A percentile compares a stretch with the other conserved stretches of the same genome.
phyloP scores from a whole-genome alignment of 208 protist species.

The Acanthamoeba castellanii region DNA sequence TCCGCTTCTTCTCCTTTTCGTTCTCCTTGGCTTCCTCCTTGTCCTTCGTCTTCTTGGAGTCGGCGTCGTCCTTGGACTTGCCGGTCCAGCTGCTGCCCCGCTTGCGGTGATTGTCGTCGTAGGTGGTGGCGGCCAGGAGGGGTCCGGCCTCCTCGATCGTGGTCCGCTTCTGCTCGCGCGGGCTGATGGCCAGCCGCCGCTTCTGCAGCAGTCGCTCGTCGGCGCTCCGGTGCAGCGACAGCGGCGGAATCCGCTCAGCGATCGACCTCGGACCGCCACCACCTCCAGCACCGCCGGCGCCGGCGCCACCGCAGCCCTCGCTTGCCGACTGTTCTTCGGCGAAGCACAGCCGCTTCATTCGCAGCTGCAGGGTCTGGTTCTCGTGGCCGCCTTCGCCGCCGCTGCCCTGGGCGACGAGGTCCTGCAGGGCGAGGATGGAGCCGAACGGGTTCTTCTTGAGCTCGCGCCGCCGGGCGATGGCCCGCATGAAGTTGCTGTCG shows the following conservation, averaged over 20 bases:
- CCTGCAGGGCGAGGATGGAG: background rate
- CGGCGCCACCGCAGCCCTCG: background rate
- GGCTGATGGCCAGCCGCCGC: background rate
- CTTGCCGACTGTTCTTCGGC: background rate
- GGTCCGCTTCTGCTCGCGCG: background rate
- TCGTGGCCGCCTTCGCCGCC: background rate
- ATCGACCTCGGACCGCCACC: background rate
- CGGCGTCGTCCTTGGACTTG: conserved; percentile 13
- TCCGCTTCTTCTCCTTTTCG: conserved; percentile 24
- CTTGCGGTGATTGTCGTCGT: background rate
- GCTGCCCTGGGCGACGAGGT: background rate
- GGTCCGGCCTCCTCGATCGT: conserved; percentile 3
- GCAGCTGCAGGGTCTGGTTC: background rate
- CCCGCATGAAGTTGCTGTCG: conserved; percentile 41
- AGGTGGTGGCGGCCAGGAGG: background rate
- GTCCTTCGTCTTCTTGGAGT: conserved; percentile 23
- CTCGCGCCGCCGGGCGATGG: conserved; percentile 39
- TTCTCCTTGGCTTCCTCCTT: background rate
- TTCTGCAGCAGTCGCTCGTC: conserved; percentile 21
- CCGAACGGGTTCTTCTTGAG: conserved; percentile 46
- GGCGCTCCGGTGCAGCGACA: background rate
- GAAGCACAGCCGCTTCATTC: conserved; percentile 10
- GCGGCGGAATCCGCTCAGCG: background rate
- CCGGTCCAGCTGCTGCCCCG: conserved; percentile 56
- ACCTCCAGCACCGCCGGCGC: too few relatives aligned